Conservation (phyloP, 2,329 filamentous ascomycete genomes). For the Colletotrichum coccodes region DNA sequence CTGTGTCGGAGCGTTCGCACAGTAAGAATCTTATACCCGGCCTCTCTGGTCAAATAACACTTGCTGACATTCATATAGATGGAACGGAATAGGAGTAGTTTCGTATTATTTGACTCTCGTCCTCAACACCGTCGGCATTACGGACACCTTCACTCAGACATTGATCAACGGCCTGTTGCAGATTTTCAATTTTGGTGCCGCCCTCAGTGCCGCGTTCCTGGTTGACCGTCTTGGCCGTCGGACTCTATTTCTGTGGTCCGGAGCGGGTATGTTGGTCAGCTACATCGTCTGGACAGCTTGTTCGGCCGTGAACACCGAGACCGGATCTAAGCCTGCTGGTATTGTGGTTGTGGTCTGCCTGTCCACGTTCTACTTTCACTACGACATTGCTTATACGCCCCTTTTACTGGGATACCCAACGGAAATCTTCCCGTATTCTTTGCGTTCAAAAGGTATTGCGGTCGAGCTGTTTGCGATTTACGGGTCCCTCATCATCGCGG, state of each 20-base stretch:
- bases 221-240: conserved; percentile 50
- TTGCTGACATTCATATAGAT: background rate
- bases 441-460: conserved; percentile 39
- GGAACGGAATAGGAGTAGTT: conserved; percentile 48
- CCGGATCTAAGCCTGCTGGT: conserved; percentile 38
- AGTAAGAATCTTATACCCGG: conserved; percentile 22
- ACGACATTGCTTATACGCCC: conserved; percentile 55
- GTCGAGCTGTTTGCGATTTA: conserved; percentile 39
- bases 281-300: conserved; percentile 49
- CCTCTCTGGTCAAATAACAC: background rate
- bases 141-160: conserved; percentile 44
- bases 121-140: conserved; percentile 48
- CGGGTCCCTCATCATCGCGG: conserved; percentile 40
- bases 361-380: conserved; percentile 54
- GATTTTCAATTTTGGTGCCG: conserved; percentile 44
- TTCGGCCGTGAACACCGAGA: conserved; percentile 41
- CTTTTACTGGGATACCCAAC: conserved; percentile 52
- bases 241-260: conserved; percentile 46
- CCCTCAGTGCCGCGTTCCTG: conserved; percentile 46
- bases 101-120: conserved; percentile 39
- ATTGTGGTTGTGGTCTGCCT: conserved; percentile 57
- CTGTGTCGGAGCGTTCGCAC: conserved; percentile 33
- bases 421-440: conserved; percentile 35
- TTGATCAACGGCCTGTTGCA: conserved; percentile 48
- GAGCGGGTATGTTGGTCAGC: conserved; percentile 43